Evolutionary conservation across 768 basidiomycete species (phyloP).

Genomic region (Kwoniella dendrophila): DNA sequence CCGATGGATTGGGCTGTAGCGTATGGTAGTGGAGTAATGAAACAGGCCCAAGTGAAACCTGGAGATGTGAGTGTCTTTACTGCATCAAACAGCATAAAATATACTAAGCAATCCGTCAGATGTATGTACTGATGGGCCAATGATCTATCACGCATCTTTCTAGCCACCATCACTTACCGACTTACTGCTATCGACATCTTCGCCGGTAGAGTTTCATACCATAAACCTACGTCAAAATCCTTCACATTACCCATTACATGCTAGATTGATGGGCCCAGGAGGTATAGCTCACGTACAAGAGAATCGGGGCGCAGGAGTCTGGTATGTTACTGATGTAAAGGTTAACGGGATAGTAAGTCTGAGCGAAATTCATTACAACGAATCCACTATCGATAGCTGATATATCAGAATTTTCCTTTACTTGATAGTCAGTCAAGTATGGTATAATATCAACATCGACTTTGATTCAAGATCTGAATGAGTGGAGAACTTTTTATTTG

Average conservation of each 20-base stretch:
- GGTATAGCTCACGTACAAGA: slow-evolving; percentile 79
- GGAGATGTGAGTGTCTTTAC: slow-evolving; percentile 36
- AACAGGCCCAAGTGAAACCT: slow-evolving; percentile 68
- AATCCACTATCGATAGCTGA: not conserved
- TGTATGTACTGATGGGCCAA: no score
- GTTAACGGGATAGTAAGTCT: slow-evolving; percentile 78
- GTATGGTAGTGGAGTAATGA: slow-evolving; percentile 94
- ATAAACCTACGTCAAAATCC: slow-evolving; percentile 93
- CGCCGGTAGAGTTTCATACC: slow-evolving; percentile 88
- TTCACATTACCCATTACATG: slow-evolving; percentile 83
- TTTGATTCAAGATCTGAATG: slow-evolving; percentile 83
- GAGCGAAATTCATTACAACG: not conserved
- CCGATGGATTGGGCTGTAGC: slow-evolving; percentile 97
- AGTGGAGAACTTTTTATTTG: slow-evolving; percentile 91
- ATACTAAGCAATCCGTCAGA: no score
- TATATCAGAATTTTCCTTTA: no score
- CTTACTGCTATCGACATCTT: slow-evolving; percentile 94
- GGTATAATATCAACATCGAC: slow-evolving; percentile 90
- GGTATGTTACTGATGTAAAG: slow-evolving; percentile 91
- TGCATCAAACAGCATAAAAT: no score
- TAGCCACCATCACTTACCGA: slow-evolving; percentile 78
- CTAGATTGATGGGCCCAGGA: slow-evolving; percentile 77
- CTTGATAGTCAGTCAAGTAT: slow-evolving; percentile 83
- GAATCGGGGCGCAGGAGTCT: slow-evolving; percentile 71
- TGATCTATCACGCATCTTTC: not conserved